phyloP scores from a whole-genome alignment of 169 alveolate species.

The Theileria orientalis region DNA sequence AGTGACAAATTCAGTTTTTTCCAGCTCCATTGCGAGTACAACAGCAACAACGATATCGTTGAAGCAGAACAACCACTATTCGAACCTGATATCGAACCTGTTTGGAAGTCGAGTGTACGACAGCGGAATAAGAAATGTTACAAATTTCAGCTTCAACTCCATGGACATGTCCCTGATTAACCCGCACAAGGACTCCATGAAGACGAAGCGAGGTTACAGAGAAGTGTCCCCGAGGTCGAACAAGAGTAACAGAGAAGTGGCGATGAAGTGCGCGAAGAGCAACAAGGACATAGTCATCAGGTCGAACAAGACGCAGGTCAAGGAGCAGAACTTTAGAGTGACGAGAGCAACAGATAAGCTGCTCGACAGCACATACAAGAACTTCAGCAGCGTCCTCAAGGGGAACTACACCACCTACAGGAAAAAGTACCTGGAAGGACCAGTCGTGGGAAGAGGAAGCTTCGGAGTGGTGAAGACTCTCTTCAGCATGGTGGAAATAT shows the following conservation, averaged over 20 bases:
- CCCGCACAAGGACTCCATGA: background rate
- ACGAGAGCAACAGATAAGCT: background rate
- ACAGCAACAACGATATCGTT: slow-evolving; percentile 7
- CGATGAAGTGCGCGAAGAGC: background rate
- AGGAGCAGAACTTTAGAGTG: background rate
- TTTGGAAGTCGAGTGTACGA: background rate
- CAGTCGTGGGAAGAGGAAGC: slow-evolving; percentile 59
- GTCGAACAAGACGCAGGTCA: background rate
- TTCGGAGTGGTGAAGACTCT: slow-evolving; percentile 63
- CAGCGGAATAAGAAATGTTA: background rate
- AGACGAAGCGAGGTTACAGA: background rate
- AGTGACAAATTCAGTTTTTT: background rate
- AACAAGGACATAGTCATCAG: background rate
- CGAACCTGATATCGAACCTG: background rate
- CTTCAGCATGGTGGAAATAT: slow-evolving; percentile 48
- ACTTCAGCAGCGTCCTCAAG: slow-evolving; percentile 53
- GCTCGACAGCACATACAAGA: background rate
- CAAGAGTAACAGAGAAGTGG: background rate
- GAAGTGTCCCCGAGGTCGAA: background rate
- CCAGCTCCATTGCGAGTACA: slow-evolving; percentile 6
- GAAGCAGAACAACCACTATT: slow-evolving; percentile 10
- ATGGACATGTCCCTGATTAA: background rate
- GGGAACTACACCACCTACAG: slow-evolving; percentile 57
- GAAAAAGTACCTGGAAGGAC: slow-evolving; percentile 66
- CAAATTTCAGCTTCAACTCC: background rate